Conservation (phyloP, 441 rosid genomes). For the Populus hybrid region DNA sequence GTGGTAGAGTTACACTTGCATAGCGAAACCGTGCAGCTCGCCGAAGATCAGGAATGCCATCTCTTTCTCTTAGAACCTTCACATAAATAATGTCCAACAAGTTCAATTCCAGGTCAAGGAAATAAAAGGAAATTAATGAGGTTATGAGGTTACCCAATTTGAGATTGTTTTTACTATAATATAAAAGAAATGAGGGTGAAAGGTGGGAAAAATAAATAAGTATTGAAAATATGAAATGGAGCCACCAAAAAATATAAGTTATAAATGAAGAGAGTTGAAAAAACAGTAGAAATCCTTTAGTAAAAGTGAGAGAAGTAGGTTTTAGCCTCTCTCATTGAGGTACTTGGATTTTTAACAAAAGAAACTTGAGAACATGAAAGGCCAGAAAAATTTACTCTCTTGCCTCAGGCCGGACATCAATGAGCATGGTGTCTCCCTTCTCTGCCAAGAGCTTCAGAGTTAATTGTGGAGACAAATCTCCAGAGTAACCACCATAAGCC, state of each 20-base stretch:
- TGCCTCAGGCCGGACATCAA: conserved; percentile 98
- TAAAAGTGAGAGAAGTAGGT: neutral
- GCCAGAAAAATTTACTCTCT: conserved; percentile 47
- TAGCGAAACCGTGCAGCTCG: conserved; percentile 85
- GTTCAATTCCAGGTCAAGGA: conserved; percentile 10
- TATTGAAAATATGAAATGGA: too few species aligned
- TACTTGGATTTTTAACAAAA: neutral
- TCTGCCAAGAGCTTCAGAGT: conserved; percentile 73
- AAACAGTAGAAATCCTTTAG: conserved; percentile 9
- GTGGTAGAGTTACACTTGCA: conserved; percentile 64
- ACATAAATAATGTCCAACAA: conserved; percentile 21
- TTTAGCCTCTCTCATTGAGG: conserved; percentile 1
- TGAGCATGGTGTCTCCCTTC: conserved; percentile 65
- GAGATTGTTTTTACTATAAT: neutral
- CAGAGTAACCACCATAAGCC: conserved; percentile 85
- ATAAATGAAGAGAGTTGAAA: conserved; percentile 7
- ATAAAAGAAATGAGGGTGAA: too few species aligned
- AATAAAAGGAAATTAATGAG: conserved; percentile 5
- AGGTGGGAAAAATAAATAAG: too few species aligned
- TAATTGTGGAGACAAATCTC: conserved; percentile 79
- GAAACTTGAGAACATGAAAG: conserved; percentile 18
- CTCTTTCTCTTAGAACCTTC: conserved; percentile 76
- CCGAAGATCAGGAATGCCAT: conserved; percentile 94
- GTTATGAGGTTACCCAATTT: neutral
- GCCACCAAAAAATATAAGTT: conserved; percentile 1